Evolutionary conservation across 1,284 basidiomycete genomes (phyloP).

Genomic region (Cryptococcus sp.): DNA sequence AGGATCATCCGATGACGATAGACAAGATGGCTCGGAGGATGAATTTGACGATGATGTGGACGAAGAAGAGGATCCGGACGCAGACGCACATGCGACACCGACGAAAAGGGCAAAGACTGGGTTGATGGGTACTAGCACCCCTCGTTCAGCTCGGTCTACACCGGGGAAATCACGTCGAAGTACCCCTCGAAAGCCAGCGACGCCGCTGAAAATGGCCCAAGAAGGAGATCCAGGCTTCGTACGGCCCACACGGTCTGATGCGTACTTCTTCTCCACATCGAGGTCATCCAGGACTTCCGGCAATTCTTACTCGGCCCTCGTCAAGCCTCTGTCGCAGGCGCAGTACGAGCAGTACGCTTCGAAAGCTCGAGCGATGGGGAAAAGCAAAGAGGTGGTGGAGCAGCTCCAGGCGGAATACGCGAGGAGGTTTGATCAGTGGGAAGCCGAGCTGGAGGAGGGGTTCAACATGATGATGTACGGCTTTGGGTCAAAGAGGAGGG

Average conservation of each 20-base stretch:
- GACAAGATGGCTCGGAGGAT: slow-evolving; percentile 20
- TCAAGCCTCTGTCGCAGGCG: slow-evolving; percentile 53
- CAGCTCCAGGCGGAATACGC: slow-evolving; percentile 35
- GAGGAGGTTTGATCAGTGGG: slow-evolving; percentile 58
- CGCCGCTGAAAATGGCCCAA: slow-evolving; percentile 8
- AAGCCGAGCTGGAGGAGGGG: slow-evolving; percentile 65
- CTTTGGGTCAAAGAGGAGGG: slow-evolving; percentile 70
- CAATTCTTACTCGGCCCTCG: slow-evolving; percentile 66
- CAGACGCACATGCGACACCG: slow-evolving; percentile 16
- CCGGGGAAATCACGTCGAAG: slow-evolving; percentile 16
- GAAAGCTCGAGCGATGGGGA: slow-evolving; percentile 13
- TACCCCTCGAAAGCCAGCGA: slow-evolving; percentile 16
- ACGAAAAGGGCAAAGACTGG: slow-evolving; percentile 25
- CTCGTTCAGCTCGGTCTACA: slow-evolving; percentile 17
- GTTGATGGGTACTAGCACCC: slow-evolving; percentile 14
- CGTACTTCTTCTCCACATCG: slow-evolving; percentile 64
- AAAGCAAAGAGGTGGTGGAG: slow-evolving; percentile 33
- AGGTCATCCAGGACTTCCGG: slow-evolving; percentile 64
- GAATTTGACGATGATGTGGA: slow-evolving; percentile 19
- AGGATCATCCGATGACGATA: slow-evolving; percentile 22
- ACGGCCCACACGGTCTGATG: slow-evolving; percentile 58
- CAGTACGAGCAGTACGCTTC: slow-evolving; percentile 33
- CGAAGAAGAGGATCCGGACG: slow-evolving; percentile 19
- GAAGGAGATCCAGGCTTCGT: slow-evolving; percentile 36
- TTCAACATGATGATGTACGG: slow-evolving; percentile 85